Conservation (phyloP, 495 filamentous ascomycete genomes). For the Penicillium paxilli region DNA sequence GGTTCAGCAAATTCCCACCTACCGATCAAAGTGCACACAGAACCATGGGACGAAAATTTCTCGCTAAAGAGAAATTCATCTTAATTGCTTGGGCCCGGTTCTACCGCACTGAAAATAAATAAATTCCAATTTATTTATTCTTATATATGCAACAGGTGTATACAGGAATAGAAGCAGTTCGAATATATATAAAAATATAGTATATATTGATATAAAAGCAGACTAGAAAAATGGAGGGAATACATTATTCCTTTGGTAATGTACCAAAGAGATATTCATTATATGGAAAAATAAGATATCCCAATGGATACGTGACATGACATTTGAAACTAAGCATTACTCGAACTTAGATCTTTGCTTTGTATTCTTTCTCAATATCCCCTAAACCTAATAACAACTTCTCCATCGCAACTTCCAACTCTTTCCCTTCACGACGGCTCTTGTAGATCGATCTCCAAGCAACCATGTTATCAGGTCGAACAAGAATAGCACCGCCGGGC, state of each 20-base stretch:
- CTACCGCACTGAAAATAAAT: not conserved
- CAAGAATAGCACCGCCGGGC: not conserved
- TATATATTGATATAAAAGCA: too few relatives aligned
- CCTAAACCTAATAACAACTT: not conserved
- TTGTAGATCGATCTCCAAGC: not conserved
- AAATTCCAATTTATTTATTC: not conserved
- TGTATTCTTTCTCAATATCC: not conserved
- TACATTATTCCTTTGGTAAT: too few relatives aligned
- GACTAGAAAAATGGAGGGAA: too few relatives aligned
- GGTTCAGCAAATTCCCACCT: not conserved
- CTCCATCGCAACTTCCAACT: not conserved
- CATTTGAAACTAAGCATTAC: not conserved
- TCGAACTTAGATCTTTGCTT: not conserved
- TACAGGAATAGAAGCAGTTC: not conserved
- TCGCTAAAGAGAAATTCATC: not conserved
- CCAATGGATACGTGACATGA: not conserved
- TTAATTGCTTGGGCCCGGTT: not conserved
- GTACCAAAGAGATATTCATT: not conserved
- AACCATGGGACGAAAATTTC: not conserved
- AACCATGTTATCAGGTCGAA: not conserved
- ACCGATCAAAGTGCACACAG: not conserved
- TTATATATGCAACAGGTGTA: not conserved
- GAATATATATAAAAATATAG: not conserved
- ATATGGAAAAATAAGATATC: not conserved
- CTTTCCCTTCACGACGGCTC: not conserved